phyloP scores from a whole-genome alignment of 345 rosid species.

The Eucalyptus marginata region DNA sequence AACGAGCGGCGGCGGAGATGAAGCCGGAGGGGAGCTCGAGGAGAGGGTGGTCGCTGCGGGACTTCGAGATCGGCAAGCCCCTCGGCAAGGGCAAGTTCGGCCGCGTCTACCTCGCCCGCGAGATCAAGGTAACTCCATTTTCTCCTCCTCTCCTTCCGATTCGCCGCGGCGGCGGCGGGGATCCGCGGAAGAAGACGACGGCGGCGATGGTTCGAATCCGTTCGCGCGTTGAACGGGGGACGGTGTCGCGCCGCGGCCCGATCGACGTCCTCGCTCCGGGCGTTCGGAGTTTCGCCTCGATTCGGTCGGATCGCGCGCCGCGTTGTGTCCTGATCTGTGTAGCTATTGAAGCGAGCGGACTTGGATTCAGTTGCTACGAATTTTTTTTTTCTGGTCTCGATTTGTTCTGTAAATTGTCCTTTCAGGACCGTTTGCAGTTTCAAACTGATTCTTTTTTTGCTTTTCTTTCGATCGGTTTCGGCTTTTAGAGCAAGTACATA shows the following conservation, averaged over 20 bases:
- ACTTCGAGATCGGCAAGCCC: constrained; percentile 90
- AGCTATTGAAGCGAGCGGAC: not conserved
- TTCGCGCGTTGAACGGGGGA: not conserved
- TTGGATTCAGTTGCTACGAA: not conserved
- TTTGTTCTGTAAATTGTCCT: not conserved
- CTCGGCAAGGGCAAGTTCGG: constrained; percentile 90
- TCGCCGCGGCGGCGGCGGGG: not conserved
- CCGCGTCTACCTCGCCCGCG: constrained; percentile 84
- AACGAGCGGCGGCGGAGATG: not conserved
- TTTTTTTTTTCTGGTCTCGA: not conserved
- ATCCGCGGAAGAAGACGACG: not conserved
- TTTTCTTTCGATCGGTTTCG: not conserved
- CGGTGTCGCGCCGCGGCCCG: not conserved
- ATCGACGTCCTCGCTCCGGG: not conserved
- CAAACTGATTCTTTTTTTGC: not conserved
- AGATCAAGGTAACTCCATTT: constrained; percentile 33
- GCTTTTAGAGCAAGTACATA: constrained; percentile 43
- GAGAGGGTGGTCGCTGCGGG: constrained; percentile 45
- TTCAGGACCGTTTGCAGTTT: not conserved
- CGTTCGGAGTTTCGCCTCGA: not conserved
- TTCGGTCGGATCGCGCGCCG: not conserved
- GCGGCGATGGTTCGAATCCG: not conserved
- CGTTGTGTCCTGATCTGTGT: not conserved
- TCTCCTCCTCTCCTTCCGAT: not conserved
- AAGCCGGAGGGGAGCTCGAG: not conserved